Percentiles rank a stretch among this genome's conserved stretches.
Conservation (phyloP, 1,139 yeast genomes). For the Sugiyamaella grinbergsii region DNA sequence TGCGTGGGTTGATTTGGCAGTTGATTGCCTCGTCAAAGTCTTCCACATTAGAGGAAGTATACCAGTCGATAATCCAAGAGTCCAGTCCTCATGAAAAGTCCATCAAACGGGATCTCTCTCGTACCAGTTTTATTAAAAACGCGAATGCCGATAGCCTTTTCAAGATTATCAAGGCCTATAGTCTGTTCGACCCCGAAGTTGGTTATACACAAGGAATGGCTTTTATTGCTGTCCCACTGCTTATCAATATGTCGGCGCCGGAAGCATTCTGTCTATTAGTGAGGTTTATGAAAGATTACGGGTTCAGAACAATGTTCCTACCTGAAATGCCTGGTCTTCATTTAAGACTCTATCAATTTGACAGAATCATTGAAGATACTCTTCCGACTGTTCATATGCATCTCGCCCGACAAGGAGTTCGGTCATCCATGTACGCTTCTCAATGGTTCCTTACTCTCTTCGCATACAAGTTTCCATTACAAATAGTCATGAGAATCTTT, state of each 20-base stretch:
- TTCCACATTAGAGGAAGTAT: slow-evolving; percentile 66
- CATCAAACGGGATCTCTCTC: slow-evolving; percentile 75
- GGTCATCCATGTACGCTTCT: slow-evolving; percentile 90
- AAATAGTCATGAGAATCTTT: slow-evolving; percentile 76
- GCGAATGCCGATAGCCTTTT: slow-evolving; percentile 59
- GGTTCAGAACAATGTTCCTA: slow-evolving; percentile 70
- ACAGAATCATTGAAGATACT: slow-evolving; percentile 70
- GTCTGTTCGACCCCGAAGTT: slow-evolving; percentile 84
- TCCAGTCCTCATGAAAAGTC: slow-evolving; percentile 71
- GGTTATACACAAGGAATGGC: slow-evolving; percentile 99
- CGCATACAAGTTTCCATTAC: slow-evolving; percentile 89
- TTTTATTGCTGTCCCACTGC: slow-evolving; percentile 79
- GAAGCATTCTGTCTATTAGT: slow-evolving; percentile 85
- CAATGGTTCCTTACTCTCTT: slow-evolving; percentile 96
- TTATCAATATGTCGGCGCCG: slow-evolving; percentile 75
- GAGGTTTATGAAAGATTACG: slow-evolving; percentile 81
- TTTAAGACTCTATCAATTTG: slow-evolving; percentile 82
- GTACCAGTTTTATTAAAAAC: slow-evolving; percentile 76
- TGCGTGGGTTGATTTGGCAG: slow-evolving; percentile 93
- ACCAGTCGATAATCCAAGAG: slow-evolving; percentile 54
- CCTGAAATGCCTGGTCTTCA: slow-evolving; percentile 96
- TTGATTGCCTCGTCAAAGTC: slow-evolving; percentile 80
- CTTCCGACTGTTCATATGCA: slow-evolving; percentile 73
- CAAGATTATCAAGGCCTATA: slow-evolving; percentile 79
- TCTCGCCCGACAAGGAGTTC: slow-evolving; percentile 78